Evolutionary conservation across 1,284 basidiomycete species (phyloP), one percentile per base, ranked within the genome.

Genomic region (Cryptococcus sp.): DNA sequence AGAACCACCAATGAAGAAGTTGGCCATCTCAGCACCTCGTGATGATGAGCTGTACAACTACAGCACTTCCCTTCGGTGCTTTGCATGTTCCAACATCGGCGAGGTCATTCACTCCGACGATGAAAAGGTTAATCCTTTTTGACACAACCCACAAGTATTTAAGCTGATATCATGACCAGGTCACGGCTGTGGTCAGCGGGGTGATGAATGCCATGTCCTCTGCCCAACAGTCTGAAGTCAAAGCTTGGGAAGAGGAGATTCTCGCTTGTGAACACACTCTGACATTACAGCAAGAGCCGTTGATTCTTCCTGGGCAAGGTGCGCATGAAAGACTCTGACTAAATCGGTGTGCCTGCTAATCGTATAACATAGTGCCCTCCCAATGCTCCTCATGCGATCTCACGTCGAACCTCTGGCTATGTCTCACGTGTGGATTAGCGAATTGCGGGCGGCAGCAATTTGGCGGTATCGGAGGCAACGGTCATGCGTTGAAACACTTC

Each of bases 181-280:
- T 86, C 50, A 80, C 84, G 55, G 71, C 80, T 0, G 80, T 93
- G 11, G 80, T 87, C 4, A 81, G 86, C n/a, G 86, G 84, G 0
- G 83, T 96, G 55, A 87, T 96, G 85, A 81, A 83, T 1, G 87
- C 92, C 0, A 81, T 93, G 66, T 92, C 92, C 0, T 95, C 93
- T 0, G 88, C 91, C 0, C 89, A 93, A 53, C 89, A 93, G 71
- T 91, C 88, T 1, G 93, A 98, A 72, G 91, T 99, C 57, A 89
- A 97, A 77, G 91, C 94, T 1, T 99, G 96, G 95, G 92, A 96
- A 72, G 93, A 98, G 77, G 95, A 98, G 72, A 88, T 97, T 34
- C 72, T 83, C 0, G 78, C 90, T 3, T 99, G 95, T 80, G 87
- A 91, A 70, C 95, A 99, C 70, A 90, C 92, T 0, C 79, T 89